Conservation (phyloP, 176 grass and related monocot genomes). For the Phragmites australis region DNA sequence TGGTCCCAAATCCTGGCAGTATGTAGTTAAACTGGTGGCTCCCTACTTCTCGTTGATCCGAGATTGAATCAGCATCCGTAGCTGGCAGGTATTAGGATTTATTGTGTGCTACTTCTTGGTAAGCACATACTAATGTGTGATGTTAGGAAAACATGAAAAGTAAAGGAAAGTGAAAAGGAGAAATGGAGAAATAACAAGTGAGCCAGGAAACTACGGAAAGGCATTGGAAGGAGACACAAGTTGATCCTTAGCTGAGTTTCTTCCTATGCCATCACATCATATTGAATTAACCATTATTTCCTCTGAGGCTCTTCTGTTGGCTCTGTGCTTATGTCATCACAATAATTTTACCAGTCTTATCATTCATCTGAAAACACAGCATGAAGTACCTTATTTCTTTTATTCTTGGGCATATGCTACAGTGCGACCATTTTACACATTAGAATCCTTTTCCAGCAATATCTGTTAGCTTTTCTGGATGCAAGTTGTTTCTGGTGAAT, state of each 20-base stretch:
- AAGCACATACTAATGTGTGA: background rate
- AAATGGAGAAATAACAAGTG: background rate
- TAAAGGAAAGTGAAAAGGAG: background rate
- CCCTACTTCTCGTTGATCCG: background rate
- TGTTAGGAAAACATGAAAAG: background rate
- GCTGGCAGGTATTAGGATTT: background rate
- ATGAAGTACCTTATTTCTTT: background rate
- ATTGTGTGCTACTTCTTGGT: background rate
- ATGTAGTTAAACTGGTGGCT: background rate
- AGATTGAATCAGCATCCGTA: background rate
- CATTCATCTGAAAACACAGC: background rate
- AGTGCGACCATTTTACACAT: background rate
- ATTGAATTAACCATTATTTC: background rate
- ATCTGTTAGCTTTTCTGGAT: background rate
- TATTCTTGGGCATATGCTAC: slow-evolving; percentile 6
- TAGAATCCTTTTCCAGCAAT: background rate
- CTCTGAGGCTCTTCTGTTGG: background rate
- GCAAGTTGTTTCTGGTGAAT: slow-evolving; percentile 6
- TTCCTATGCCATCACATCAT: background rate
- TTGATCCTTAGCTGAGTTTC: background rate
- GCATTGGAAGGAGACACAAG: background rate
- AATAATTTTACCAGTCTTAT: background rate
- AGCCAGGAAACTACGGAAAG: background rate
- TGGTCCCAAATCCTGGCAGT: background rate
- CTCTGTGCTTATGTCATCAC: background rate